Conservation (phyloP, 192 early-diverging fungal genomes). For the Allomyces javanicus region DNA sequence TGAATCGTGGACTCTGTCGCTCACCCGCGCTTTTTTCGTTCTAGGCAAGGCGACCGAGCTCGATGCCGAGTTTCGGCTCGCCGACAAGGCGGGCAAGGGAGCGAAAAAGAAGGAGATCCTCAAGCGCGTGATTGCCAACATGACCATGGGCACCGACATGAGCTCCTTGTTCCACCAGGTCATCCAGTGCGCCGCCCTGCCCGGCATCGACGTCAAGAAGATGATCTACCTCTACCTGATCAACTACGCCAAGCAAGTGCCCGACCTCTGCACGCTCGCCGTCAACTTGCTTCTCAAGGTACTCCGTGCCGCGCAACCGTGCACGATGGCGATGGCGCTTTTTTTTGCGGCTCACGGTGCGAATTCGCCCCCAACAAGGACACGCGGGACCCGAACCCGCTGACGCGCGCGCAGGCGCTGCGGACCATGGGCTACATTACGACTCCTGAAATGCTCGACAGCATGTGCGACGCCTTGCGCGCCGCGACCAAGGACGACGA, state of each 20-base stretch:
- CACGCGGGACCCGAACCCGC: constrained; percentile 74
- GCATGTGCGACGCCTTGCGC: constrained; percentile 66
- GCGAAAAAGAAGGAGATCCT: constrained; percentile 64
- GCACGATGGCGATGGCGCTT: too few species aligned
- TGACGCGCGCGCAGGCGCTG: constrained; percentile 86
- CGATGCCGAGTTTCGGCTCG: constrained; percentile 62
- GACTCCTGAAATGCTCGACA: constrained; percentile 73
- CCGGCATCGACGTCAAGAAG: constrained; percentile 66
- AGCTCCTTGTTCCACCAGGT: constrained; percentile 81
- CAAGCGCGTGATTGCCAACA: constrained; percentile 96
- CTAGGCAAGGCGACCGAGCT: constrained; percentile 74
- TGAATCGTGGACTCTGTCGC: too few species aligned
- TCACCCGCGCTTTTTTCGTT: too few species aligned
- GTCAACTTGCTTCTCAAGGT: constrained; percentile 74
- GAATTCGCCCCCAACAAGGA: constrained; percentile 28
- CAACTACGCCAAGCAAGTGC: constrained; percentile 81
- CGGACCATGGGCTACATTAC: constrained; percentile 94
- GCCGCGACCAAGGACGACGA: constrained; percentile 65
- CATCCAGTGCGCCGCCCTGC: constrained; percentile 74
- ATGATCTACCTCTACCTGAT: constrained; percentile 93
- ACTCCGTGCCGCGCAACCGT: too few species aligned
- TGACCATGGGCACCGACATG: constrained; percentile 99
- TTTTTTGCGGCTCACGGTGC: not conserved
- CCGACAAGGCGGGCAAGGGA: constrained; percentile 62
- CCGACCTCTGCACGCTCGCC: constrained; percentile 83